Percentiles rank a stretch among this genome's conserved stretches.
phyloP scores from a whole-genome alignment of 1,139 yeast species.

The Pichia sp. region DNA sequence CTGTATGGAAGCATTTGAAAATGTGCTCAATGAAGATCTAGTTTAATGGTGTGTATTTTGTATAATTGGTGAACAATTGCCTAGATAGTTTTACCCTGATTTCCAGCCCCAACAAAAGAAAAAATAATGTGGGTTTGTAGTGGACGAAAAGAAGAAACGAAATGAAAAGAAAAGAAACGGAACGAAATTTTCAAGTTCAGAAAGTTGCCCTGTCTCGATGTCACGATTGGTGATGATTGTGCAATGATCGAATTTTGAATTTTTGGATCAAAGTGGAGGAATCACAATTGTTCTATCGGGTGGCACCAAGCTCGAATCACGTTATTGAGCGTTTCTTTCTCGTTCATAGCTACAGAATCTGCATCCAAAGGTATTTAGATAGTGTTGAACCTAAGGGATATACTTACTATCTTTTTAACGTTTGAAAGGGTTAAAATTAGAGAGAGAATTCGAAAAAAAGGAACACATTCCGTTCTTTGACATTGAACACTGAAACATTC shows the following conservation, averaged over 20 bases:
- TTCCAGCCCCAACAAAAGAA: no score
- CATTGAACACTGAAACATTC: no score
- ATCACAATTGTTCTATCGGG: not conserved
- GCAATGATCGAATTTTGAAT: no score
- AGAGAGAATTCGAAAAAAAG: not conserved
- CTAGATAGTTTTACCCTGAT: no score
- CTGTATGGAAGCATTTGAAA: slow-evolving; percentile 26
- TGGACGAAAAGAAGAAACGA: not conserved
- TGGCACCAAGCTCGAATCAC: not conserved
- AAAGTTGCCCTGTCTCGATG: not conserved
- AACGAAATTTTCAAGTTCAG: not conserved
- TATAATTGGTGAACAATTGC: not conserved
- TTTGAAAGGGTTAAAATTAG: not conserved
- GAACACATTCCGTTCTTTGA: no score
- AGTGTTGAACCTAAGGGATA: not conserved
- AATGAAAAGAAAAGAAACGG: not conserved
- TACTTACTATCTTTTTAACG: not conserved
- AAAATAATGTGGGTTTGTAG: not conserved
- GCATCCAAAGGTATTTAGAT: not conserved
- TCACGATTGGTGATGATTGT: no score
- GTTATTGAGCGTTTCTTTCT: not conserved
- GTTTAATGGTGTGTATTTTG: not conserved
- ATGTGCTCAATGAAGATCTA: slow-evolving; percentile 12
- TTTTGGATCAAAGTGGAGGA: not conserved
- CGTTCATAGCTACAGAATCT: not conserved